Evolutionary conservation across 192 early-diverging fungal genomes (phyloP).

Genomic region (Glomus cerebriforme): DNA sequence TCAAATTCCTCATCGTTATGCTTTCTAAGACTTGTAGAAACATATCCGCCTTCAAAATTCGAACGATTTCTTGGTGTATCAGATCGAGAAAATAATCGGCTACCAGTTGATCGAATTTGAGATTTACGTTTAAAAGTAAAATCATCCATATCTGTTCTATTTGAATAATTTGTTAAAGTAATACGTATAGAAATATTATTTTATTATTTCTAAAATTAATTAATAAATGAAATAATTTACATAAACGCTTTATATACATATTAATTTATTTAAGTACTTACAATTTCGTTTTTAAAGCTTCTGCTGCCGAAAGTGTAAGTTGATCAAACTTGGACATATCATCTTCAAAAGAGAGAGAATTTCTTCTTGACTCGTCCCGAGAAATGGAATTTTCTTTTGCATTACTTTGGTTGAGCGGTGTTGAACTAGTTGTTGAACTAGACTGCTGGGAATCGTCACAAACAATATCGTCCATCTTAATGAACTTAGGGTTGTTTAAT

Average conservation of each 20-base stretch:
- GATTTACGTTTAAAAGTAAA: constrained; percentile 31
- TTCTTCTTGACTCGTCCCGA: background rate
- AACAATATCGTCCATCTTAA: background rate
- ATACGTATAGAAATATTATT: no score
- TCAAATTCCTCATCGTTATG: constrained; percentile 34
- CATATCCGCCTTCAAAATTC: background rate
- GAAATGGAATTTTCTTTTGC: background rate
- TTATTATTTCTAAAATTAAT: no score
- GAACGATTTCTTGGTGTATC: background rate
- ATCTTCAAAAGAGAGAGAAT: constrained; percentile 3
- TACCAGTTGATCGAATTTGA: background rate
- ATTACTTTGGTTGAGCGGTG: background rate
- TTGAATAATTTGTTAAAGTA: background rate
- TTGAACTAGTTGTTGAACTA: background rate
- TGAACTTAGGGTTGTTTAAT: no score
- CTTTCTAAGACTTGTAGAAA: constrained; percentile 23
- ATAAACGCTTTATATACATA: no score
- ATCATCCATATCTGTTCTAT: constrained; percentile 13
- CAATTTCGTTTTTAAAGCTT: constrained; percentile 18
- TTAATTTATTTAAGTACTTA: constrained; percentile 3
- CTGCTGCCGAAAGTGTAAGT: constrained; percentile 11
- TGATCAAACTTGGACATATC: constrained; percentile 1
- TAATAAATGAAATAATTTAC: no score
- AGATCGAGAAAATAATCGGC: constrained; percentile 14
- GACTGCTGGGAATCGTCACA: background rate